Percentiles rank a stretch among this genome's conserved stretches.
These are phyloP conservation scores for Setaria viridis DNA, from an alignment of 202 grass and related monocot genomes.

Conservation along the genomic window DNA sequence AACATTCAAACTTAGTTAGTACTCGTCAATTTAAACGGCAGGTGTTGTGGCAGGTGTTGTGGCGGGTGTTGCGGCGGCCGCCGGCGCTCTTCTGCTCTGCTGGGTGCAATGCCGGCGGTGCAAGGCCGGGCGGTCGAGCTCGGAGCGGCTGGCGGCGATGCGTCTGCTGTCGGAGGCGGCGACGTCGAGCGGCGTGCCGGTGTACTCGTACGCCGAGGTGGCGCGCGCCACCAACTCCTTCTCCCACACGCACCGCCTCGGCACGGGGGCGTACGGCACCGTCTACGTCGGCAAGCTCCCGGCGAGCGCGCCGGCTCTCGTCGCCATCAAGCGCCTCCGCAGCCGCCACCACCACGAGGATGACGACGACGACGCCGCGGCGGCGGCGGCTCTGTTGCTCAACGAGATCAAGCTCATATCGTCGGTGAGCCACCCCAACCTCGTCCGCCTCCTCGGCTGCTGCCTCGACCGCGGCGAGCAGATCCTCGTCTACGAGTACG, in stretches of 20 bases:
- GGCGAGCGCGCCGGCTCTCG: slow-evolving; percentile 38
- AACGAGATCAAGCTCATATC: slow-evolving; percentile 97
- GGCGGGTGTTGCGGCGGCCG: slow-evolving; percentile 1
- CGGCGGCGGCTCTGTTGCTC: slow-evolving; percentile 38
- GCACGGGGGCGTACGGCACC: slow-evolving; percentile 84
- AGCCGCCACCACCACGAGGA: slow-evolving; percentile 33
- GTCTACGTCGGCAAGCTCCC: slow-evolving; percentile 86
- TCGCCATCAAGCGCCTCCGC: slow-evolving; percentile 90
- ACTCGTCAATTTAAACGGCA: slow-evolving; percentile 20
- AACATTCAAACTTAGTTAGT: neutral
- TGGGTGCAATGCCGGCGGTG: slow-evolving; percentile 17
- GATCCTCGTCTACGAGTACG: slow-evolving; percentile 93
- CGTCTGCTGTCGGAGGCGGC: slow-evolving; percentile 64
- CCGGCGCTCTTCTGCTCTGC: slow-evolving; percentile 48
- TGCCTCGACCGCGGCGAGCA: slow-evolving; percentile 92
- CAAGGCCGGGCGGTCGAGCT: neutral
- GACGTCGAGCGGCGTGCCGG: slow-evolving; percentile 60
- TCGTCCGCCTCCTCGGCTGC: slow-evolving; percentile 88
- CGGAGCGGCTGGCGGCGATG: slow-evolving; percentile 42
- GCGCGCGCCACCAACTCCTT: slow-evolving; percentile 77
- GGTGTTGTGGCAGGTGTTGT: slow-evolving; percentile 54
- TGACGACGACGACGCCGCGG: slow-evolving; percentile 38
- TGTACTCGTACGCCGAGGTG: slow-evolving; percentile 81
- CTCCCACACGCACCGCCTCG: slow-evolving; percentile 73
- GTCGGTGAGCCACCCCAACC: slow-evolving; percentile 78